A percentile compares a stretch with the other conserved stretches of the same genome.
These are phyloP conservation scores for Capniomyces stellatus DNA, from an alignment of 371 early-diverging fungal genomes.

Conservation along the genomic window DNA sequence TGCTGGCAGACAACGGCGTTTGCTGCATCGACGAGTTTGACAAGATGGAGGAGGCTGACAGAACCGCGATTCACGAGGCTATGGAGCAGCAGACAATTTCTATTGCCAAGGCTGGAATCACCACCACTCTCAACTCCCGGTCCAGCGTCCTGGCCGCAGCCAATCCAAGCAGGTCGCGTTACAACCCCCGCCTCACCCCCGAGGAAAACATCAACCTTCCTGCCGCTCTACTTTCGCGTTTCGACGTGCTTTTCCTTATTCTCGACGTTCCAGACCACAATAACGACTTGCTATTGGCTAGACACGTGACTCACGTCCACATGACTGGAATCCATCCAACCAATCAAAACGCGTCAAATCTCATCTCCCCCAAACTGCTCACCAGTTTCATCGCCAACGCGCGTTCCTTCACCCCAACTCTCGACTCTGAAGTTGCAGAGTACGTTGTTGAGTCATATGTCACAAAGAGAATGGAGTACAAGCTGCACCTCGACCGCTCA, in stretches of 20 bases:
- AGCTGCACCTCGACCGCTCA: conserved; percentile 34
- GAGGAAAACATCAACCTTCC: conserved; percentile 94
- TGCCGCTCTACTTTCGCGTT: conserved; percentile 86
- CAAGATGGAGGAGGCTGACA: conserved; percentile 79
- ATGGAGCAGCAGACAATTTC: conserved; percentile 95
- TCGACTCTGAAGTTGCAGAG: conserved; percentile 57
- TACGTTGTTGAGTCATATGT: conserved; percentile 83
- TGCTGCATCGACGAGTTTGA: conserved; percentile 94
- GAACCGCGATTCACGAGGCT: conserved; percentile 84
- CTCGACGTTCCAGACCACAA: conserved; percentile 61
- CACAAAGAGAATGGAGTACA: conserved; percentile 50
- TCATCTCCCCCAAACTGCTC: conserved; percentile 47
- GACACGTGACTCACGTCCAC: conserved; percentile 87
- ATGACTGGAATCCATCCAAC: conserved; percentile 55
- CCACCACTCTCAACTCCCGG: conserved; percentile 81
- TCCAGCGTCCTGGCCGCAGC: conserved; percentile 82
- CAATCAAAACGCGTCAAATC: conserved; percentile 28
- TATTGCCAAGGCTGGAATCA: conserved; percentile 87
- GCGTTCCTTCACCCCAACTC: conserved; percentile 46
- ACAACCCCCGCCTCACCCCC: conserved; percentile 58
- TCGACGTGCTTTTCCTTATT: conserved; percentile 90
- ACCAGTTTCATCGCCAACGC: conserved; percentile 78
- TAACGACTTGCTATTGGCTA: conserved; percentile 56
- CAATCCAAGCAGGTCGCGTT: conserved; percentile 73
- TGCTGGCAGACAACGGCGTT: conserved; percentile 79